These are phyloP conservation scores for Cucurbita argyrosperma DNA, from an alignment of 306 rosid genomes.

Conservation along the genomic window DNA sequence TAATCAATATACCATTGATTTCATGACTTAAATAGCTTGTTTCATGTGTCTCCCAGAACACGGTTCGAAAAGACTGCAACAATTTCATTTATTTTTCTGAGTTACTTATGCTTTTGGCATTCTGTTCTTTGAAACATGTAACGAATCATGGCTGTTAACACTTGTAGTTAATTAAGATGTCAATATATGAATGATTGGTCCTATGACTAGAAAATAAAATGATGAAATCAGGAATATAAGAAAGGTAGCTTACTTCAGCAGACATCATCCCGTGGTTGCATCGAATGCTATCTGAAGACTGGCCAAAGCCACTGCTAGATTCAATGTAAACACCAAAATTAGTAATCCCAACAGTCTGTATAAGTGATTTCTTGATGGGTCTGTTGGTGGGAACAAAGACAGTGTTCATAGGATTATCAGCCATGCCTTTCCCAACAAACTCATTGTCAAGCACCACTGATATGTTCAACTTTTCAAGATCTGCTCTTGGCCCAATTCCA, in stretches of 20 bases:
- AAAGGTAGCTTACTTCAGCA: constrained; percentile 60
- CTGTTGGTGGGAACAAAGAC: constrained; percentile 52
- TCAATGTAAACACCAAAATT: constrained; percentile 75
- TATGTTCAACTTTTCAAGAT: constrained; percentile 52
- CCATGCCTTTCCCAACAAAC: constrained; percentile 83
- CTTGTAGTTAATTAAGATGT: not conserved
- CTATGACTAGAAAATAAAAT: not conserved
- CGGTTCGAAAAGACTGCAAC: not conserved
- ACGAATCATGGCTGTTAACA: not conserved
- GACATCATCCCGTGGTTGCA: constrained; percentile 91
- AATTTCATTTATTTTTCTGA: not conserved
- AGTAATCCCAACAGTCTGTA: constrained; percentile 81
- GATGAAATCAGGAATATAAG: not conserved
- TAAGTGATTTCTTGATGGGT: constrained; percentile 46
- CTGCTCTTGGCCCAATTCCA: constrained; percentile 71
- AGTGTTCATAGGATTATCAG: constrained; percentile 88
- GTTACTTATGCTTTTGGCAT: not conserved
- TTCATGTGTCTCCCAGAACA: not conserved
- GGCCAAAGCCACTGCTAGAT: constrained; percentile 79
- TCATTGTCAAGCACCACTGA: constrained; percentile 42
- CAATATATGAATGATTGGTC: not conserved
- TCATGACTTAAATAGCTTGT: not conserved
- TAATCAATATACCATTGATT: not conserved
- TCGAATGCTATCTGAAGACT: constrained; percentile 64
- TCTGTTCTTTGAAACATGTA: not conserved